Conservation (phyloP, 2,329 filamentous ascomycete species). For the Colletotrichum spinosum region DNA sequence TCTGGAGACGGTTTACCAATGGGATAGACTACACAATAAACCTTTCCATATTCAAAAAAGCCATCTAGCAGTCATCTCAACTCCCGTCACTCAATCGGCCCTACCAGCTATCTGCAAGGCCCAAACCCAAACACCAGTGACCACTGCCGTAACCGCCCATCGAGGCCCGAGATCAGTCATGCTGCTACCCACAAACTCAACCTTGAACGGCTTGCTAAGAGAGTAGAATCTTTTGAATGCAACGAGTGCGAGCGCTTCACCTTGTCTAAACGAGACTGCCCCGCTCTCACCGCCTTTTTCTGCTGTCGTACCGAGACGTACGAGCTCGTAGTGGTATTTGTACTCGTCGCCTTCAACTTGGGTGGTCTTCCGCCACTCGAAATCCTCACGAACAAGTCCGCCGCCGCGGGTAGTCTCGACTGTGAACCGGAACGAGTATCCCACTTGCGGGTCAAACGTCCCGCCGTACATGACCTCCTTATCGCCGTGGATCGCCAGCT, state of each 20-base stretch:
- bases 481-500: not conserved
- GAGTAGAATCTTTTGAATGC: not conserved
- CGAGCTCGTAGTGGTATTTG: slow-evolving; percentile 7
- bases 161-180: slow-evolving; percentile 8
- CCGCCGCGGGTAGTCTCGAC: not conserved
- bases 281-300: not conserved
- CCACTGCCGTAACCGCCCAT: slow-evolving; percentile 15
- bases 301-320: not conserved
- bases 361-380: slow-evolving; percentile 14
- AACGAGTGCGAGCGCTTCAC: not conserved
- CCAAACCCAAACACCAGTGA: slow-evolving; percentile 7
- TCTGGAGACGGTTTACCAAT: too few relatives aligned
- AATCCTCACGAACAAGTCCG: slow-evolving; percentile 5
- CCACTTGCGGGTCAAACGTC: not conserved
- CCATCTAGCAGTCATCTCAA: too few relatives aligned
- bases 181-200: not conserved
- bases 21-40: too few relatives aligned
- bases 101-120: too few relatives aligned
- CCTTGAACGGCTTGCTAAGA: slow-evolving; percentile 9
- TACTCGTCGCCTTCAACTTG: not conserved
- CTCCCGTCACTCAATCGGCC: too few relatives aligned
- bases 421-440: slow-evolving; percentile 4
- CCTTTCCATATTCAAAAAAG: too few relatives aligned
- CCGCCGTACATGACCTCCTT: slow-evolving; percentile 9
- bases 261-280: too few relatives aligned